A percentile compares a stretch with the other conserved stretches of the same genome.
These are phyloP conservation scores for Diplodia intermedia DNA, from an alignment of 2,329 filamentous ascomycete genomes.

Conservation along the genomic window DNA sequence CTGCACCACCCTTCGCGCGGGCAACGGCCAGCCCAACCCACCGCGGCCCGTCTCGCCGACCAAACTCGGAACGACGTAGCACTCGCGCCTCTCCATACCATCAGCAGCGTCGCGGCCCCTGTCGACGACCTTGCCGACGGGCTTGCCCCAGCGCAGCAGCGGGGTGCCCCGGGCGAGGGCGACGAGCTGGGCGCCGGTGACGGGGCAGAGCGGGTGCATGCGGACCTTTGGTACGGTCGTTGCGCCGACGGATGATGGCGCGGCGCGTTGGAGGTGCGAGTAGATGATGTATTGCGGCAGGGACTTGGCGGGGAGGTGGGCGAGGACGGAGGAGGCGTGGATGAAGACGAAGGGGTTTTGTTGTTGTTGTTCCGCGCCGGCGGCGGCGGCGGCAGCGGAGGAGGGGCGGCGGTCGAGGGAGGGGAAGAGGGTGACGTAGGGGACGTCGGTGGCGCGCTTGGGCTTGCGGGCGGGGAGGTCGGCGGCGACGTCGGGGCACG, in stretches of 20 bases:
- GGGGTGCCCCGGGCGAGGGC: slow-evolving; percentile 84
- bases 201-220: slow-evolving; percentile 85
- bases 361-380: slow-evolving; percentile 46
- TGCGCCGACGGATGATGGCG: slow-evolving; percentile 53
- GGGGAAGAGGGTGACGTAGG: slow-evolving; percentile 85
- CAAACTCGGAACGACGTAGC: slow-evolving; percentile 82
- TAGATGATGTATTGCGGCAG: slow-evolving; percentile 91
- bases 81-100: slow-evolving; percentile 65
- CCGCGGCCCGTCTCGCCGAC: slow-evolving; percentile 65
- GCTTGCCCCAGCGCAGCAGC: slow-evolving; percentile 84
- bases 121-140: slow-evolving; percentile 77
- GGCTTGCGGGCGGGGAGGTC: slow-evolving; percentile 70
- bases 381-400: slow-evolving; percentile 51
- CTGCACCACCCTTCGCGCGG: slow-evolving; percentile 84
- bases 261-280: slow-evolving; percentile 77
- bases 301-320: slow-evolving; percentile 68
- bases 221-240: slow-evolving; percentile 66
- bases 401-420: slow-evolving; percentile 54
- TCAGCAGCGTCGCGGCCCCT: slow-evolving; percentile 48
- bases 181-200: slow-evolving; percentile 77
- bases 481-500: slow-evolving; percentile 61
- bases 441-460: slow-evolving; percentile 86
- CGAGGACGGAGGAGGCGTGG: slow-evolving; percentile 82
- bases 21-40: slow-evolving; percentile 81
- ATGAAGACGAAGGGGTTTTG: slow-evolving; percentile 75